Evolutionary conservation across 257 asterid genomes (phyloP).

Genomic region (Jasminum sambac): DNA sequence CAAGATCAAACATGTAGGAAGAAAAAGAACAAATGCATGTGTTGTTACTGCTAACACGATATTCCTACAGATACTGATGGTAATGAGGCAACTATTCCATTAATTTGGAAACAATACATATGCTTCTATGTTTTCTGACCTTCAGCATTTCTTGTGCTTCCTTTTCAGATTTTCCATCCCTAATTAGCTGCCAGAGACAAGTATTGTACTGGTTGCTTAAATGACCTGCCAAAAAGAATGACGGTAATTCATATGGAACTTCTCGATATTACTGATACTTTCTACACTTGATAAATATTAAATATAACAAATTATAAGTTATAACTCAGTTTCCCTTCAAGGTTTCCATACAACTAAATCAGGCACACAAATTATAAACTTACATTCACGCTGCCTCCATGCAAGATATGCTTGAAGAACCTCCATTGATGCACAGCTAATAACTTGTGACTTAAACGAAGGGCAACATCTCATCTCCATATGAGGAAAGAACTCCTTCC

Average conservation of each 20-base stretch:
- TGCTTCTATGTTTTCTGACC: slow-evolving; percentile 31
- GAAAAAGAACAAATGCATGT: neutral
- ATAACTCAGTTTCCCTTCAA: slow-evolving; percentile 1
- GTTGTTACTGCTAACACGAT: neutral
- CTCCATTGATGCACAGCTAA: slow-evolving; percentile 71
- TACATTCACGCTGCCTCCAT: slow-evolving; percentile 81
- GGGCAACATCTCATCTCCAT: slow-evolving; percentile 57
- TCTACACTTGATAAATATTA: slow-evolving; percentile 3
- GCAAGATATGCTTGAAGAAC: slow-evolving; percentile 84
- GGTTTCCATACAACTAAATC: slow-evolving; percentile 2
- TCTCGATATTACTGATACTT: slow-evolving; percentile 6
- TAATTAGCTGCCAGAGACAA: slow-evolving; percentile 70
- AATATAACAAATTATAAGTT: neutral
- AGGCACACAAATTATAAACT: slow-evolving; percentile 20
- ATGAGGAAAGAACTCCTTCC: slow-evolving; percentile 62
- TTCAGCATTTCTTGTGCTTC: slow-evolving; percentile 62
- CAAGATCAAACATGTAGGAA: neutral
- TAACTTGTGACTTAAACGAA: slow-evolving; percentile 64
- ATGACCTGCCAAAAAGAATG: slow-evolving; percentile 58
- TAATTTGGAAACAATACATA: slow-evolving; percentile 12
- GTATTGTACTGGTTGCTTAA: slow-evolving; percentile 58
- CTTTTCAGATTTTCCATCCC: slow-evolving; percentile 53
- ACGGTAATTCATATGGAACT: slow-evolving; percentile 7
- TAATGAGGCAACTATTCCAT: neutral
- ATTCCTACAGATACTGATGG: neutral